phyloP scores from a whole-genome alignment of 2,329 filamentous ascomycete species.

The Ceratocystis harringtonii region DNA sequence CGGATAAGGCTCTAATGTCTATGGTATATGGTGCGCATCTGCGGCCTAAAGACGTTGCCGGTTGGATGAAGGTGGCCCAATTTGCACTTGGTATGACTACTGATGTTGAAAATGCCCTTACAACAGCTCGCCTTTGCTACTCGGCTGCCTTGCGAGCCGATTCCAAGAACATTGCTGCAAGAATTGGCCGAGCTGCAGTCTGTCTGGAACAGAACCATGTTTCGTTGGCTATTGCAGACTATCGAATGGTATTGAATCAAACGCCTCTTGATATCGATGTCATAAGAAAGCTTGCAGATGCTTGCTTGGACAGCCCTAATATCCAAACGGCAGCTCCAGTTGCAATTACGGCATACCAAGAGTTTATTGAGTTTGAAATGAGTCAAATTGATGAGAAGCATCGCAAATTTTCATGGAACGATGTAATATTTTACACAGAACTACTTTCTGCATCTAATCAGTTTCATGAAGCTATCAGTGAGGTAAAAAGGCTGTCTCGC shows the following conservation, averaged over 20 bases:
- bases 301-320: constrained; percentile 38
- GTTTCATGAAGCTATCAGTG: constrained; percentile 49
- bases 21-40: constrained; percentile 48
- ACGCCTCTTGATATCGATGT: constrained; percentile 39
- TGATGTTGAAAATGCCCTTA: constrained; percentile 33
- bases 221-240: constrained; percentile 40
- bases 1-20: constrained; percentile 42
- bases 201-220: constrained; percentile 41
- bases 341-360: constrained; percentile 35
- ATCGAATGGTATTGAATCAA: constrained; percentile 38
- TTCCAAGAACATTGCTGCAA: constrained; percentile 40
- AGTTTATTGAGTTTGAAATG: constrained; percentile 29
- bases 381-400: constrained; percentile 25
- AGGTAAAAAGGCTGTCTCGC: constrained; percentile 57
- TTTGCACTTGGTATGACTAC: constrained; percentile 31
- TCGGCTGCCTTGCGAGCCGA: constrained; percentile 45
- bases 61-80: constrained; percentile 45
- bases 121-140: constrained; percentile 43
- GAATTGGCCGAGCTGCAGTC: constrained; percentile 44
- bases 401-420: constrained; percentile 51
- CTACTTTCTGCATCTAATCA: constrained; percentile 52
- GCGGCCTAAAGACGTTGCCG: constrained; percentile 42
- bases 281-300: constrained; percentile 41
- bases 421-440: constrained; percentile 74
- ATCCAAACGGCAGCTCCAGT: constrained; percentile 26